Base-by-base conservation (phyloP, 1,139 yeast genomes). In the Pichia sp. region DNA sequence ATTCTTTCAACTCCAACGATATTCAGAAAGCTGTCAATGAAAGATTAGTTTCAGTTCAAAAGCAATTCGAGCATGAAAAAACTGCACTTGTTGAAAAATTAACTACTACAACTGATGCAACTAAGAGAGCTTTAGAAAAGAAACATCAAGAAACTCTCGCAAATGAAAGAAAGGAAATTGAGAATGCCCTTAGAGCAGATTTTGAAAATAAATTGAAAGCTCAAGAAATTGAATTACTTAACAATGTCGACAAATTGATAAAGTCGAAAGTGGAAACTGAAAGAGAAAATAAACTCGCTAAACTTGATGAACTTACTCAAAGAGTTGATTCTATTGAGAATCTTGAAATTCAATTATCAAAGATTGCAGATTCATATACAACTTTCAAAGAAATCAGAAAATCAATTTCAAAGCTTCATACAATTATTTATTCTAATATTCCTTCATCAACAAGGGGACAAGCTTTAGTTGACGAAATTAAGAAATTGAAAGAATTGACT, bases 191-290 rank as follows among this genome's bases (percentile, higher is more conserved):
- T 43, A 66, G 78, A 35, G 72, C 79, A 42, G 84, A 86, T 47
- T 89, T 91, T 34, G 79, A 79, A 47, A 91, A 88, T 61, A 83
- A 83, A 46, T 74, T 89, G 31, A 68, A 79, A 22, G 71, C 84
- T 59, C 77, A 83, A 44, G 78, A 86, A 55, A 68, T 81, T 45
- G 81, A 78, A 51, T 83, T 84, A 53, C 77, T 88, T 45, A 74
- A 79, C 53, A 78, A 79, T 55, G 82, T 86, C 61, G 79, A 83
- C 50, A 67, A 72, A 48, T 69, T 79, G 47, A 68, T 91, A 43
- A 63, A 72, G 38, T 73, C 76, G 36, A 76, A 74, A 49, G 74
- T 93, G 39, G 94, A 86, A 53, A 56, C 66, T 25, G 98, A 91
- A 68, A 81, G 97, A 62, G 69, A 78, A 44, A 88, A 89, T 28